Evolutionary conservation across 768 basidiomycete species (phyloP), one percentile per base, ranked within the genome.

Genomic region (Dictyophora rubrovolvata): DNA sequence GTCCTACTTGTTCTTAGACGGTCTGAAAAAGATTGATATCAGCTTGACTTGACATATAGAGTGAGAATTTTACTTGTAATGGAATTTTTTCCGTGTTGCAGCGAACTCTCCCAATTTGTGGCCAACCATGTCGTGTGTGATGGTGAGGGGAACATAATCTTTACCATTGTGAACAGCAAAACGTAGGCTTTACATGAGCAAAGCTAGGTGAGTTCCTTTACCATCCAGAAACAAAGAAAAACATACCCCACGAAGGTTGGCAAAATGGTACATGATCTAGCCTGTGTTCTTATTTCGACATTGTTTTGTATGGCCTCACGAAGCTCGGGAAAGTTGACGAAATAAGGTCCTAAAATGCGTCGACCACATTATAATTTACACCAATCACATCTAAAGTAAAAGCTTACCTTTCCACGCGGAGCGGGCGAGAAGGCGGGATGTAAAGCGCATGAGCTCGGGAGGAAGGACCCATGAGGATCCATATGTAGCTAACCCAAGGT

Each of bases 81-180:
- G 80, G 70, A 93, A 94, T 56, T 81, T 81, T 71, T 92, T 93
- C 74, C 87, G 85, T 36, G 94, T 97, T 64, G 85, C 82, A 46
- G 92, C 75, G 71, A 98, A 97, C 76, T 97, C 93, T 55, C 95
- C 95, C 55, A 98, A 72, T 71, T 99, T 99, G 70, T 99, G 94
- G 0, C 95, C 95, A 1, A 99, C 92, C 95, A 98, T 98, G 70
- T 97, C 95, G 69, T 94, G 91, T 3, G 89, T 93, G 63, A 99
- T 79, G 48, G 78, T 72, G 46, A 99, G 86, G 0, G 93, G 93
- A 5, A 86, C 60, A 70, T 92, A 95, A 65, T 90, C 83, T 72
- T 86, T 91, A 36, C 95, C 95, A 64, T 97, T 97, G 72, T 99
- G 93, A 1, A 99, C 91, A 71, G 89, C 74, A 70, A 99, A 97